phyloP scores from a whole-genome alignment of 73 alveolate genomes.

The Durusdinium trenchii region DNA sequence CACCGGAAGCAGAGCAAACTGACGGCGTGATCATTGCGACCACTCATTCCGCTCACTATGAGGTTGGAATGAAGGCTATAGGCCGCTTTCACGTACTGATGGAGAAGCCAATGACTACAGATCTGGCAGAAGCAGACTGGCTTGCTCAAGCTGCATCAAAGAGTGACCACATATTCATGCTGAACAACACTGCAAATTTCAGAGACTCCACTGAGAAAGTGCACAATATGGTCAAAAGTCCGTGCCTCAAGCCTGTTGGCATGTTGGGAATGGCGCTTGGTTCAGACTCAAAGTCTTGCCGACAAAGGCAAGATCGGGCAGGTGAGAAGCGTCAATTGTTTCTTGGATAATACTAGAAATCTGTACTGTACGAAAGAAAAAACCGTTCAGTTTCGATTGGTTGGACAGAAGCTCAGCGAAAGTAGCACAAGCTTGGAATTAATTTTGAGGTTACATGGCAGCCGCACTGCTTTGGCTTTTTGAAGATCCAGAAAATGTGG shows the following conservation, averaged over 20 bases:
- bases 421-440: not conserved
- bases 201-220: constrained; percentile 44
- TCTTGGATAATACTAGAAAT: not conserved
- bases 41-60: constrained; percentile 39
- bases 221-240: constrained; percentile 41
- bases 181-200: constrained; percentile 88
- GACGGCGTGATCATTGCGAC: constrained; percentile 84
- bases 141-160: constrained; percentile 2
- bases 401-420: not conserved
- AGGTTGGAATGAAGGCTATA: constrained; percentile 44
- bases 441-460: constrained; percentile 18
- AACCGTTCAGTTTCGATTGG: not conserved
- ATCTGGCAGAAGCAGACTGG: constrained; percentile 42
- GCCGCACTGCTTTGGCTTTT: constrained; percentile 76
- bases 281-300: not conserved
- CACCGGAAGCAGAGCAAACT: constrained; percentile 51
- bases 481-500: constrained; percentile 69
- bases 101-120: constrained; percentile 94
- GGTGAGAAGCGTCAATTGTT: constrained; percentile 1
- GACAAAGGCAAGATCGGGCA: constrained; percentile 32
- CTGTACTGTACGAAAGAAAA: not conserved
- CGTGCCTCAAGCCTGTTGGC: not conserved
- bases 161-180: constrained; percentile 59
- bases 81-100: constrained; percentile 49
- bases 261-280: not conserved